Percentiles rank a stretch among this genome's conserved stretches.
Evolutionary conservation across 2,329 filamentous ascomycete species (phyloP).

Genomic region (Keithomyces neogunnii): DNA sequence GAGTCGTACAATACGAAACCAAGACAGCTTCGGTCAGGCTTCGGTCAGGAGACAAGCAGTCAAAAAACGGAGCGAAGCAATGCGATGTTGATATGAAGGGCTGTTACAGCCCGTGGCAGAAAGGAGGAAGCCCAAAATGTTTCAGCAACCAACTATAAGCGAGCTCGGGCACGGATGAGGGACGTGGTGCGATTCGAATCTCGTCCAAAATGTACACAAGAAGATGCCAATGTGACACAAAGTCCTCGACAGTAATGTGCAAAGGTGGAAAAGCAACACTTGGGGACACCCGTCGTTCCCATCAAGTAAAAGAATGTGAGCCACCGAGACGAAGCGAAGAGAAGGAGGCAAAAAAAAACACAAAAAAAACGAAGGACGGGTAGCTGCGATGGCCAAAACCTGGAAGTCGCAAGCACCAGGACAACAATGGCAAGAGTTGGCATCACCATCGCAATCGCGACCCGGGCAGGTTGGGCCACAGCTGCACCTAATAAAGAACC

Average conservation of each 20-base stretch:
- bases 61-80: background rate
- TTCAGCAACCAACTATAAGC: background rate
- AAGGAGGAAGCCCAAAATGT: background rate
- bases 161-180: background rate
- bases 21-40: background rate
- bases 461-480: background rate
- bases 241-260: background rate
- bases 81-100: background rate
- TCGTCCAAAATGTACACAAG: slow-evolving; percentile 4
- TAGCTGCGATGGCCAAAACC: background rate
- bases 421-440: background rate
- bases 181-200: background rate
- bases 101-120: background rate
- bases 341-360: background rate
- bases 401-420: background rate
- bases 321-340: background rate
- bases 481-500: background rate
- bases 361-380: background rate
- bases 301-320: too few species aligned
- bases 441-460: background rate
- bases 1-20: too few species aligned
- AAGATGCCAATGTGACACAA: background rate
- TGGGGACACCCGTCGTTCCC: too few species aligned
- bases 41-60: background rate
- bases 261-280: background rate